Base-by-base conservation (phyloP, 2,329 filamentous ascomycete species). In the Epichloe glyceriae region DNA sequence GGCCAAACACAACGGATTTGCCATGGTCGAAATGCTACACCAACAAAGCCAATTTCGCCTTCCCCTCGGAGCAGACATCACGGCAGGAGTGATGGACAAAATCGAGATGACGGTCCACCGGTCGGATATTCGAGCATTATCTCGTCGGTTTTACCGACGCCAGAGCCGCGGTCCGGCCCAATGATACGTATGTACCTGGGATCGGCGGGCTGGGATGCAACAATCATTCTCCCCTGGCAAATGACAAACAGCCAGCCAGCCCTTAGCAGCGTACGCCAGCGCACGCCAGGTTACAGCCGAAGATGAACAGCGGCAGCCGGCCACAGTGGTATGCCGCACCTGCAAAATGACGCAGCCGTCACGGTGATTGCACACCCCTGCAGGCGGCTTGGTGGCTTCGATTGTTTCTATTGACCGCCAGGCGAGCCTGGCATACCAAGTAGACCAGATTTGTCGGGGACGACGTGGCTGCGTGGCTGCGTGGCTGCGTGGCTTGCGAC, bases 301-400 rank as follows among this genome's bases (percentile, higher is more conserved):
- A 46, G 19, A 17, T 20, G 35, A 39, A 40, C 39, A 34, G 47
- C 47, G 38, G 26, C 26, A 26, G 26, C 26, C 7, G 26, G 26
- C 26, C 26, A 26, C 26, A 26, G 26, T 26, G 7, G 26, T 26
- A 26, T 12, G 30, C 47, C 30, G 47, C 42, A 26, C 22, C 38
- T 49, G 47, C 47, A 49, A 49, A 42, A 43, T 42, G 47, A 42
- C 38, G 47, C 47, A 35, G 43, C 43, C 43, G 30, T 17, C 22
- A 26, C 14, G 17, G 20, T 26, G 26, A 26, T 8, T 26, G 26
- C 26, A 26, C 2, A 26, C 7, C 26, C 26, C 26, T 26, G 26
- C 26, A 26, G 26, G 26, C 26, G 26, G 7, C 26, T 19, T 26
- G 7, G 26, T 26, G 26, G 26, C 26, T 26, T 26, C 26, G 26